phyloP scores from a whole-genome alignment of 768 basidiomycete species.

The Lactarius hatsudake region DNA sequence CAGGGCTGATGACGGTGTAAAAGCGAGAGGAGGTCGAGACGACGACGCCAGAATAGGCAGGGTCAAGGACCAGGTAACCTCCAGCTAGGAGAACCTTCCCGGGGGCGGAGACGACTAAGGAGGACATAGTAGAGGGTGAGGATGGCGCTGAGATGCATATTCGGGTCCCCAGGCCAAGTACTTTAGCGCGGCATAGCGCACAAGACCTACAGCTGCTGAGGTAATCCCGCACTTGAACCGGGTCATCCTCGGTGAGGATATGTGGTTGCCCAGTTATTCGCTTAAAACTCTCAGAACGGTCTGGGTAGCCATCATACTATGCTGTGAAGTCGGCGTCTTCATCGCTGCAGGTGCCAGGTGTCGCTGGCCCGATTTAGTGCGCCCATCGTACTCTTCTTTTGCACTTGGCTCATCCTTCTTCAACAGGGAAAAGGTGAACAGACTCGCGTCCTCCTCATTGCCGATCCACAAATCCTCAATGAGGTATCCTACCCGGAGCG shows the following conservation, averaged over 20 bases:
- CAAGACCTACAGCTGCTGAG: not conserved
- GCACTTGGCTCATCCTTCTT: not conserved
- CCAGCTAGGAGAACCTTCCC: conserved; percentile 96
- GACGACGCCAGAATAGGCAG: conserved; percentile 78
- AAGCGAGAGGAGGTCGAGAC: conserved; percentile 93
- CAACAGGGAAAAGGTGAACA: conserved; percentile 11
- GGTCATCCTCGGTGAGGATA: not conserved
- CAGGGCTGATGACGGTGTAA: conserved; percentile 68
- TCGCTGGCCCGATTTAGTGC: conserved; percentile 20
- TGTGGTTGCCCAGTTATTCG: conserved; percentile 15
- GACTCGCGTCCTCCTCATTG: conserved; percentile 61
- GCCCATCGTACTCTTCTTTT: not conserved
- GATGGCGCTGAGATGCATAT: not conserved
- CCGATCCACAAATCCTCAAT: conserved; percentile 88
- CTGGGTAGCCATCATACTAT: conserved; percentile 65
- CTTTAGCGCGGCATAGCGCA: not conserved
- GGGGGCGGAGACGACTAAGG: conserved; percentile 81
- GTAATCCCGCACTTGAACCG: not conserved
- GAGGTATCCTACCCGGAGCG: conserved; percentile 69
- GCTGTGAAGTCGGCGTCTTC: conserved; percentile 69
- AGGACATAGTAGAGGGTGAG: conserved; percentile 30
- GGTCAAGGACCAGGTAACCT: conserved; percentile 95
- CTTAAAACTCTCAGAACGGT: conserved; percentile 40
- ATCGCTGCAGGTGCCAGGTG: conserved; percentile 20
- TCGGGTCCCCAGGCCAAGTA: not conserved